phyloP scores from a whole-genome alignment of 768 basidiomycete genomes.

The Xanthoconium purpureum region DNA sequence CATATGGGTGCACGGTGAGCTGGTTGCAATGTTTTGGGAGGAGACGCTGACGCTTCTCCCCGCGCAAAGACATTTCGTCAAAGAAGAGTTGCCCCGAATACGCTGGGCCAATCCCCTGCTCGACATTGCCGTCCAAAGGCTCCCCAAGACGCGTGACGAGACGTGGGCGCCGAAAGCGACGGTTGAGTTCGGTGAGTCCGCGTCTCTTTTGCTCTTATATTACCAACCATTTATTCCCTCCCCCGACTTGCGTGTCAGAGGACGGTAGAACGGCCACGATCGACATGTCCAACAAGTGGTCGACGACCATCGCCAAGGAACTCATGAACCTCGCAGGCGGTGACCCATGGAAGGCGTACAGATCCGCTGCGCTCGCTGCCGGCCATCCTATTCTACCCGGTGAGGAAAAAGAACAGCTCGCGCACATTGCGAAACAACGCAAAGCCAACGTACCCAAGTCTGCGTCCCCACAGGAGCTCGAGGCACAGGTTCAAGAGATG shows the following conservation, averaged over 20 bases:
- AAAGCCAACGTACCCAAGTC: conserved; percentile 9
- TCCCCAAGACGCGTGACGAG: conserved; percentile 51
- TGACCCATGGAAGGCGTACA: conserved; percentile 56
- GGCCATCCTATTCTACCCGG: conserved; percentile 50
- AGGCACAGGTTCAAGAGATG: conserved; percentile 32
- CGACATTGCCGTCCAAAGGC: conserved; percentile 55
- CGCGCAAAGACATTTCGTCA: conserved; percentile 66
- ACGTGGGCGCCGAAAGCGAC: conserved; percentile 59
- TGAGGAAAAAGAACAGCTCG: conserved; percentile 35
- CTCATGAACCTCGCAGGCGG: conserved; percentile 68
- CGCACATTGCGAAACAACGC: conserved; percentile 10
- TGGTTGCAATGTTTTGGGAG: no score
- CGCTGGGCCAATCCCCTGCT: conserved; percentile 71
- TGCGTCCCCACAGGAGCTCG: conserved; percentile 18
- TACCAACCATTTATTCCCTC: not conserved
- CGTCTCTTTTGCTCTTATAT: no score
- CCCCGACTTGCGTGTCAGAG: conserved; percentile 30
- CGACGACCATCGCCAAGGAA: conserved; percentile 62
- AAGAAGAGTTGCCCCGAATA: conserved; percentile 75
- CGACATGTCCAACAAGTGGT: conserved; percentile 65
- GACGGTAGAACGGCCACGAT: conserved; percentile 47
- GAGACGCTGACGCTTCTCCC: not conserved
- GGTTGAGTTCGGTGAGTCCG: conserved; percentile 59
- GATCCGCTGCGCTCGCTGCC: conserved; percentile 41
- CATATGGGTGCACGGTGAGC: conserved; percentile 73